Percentiles rank a stretch among this genome's conserved stretches.
Conservation (phyloP, 495 filamentous ascomycete genomes). For the Neohortaea acidophila region DNA sequence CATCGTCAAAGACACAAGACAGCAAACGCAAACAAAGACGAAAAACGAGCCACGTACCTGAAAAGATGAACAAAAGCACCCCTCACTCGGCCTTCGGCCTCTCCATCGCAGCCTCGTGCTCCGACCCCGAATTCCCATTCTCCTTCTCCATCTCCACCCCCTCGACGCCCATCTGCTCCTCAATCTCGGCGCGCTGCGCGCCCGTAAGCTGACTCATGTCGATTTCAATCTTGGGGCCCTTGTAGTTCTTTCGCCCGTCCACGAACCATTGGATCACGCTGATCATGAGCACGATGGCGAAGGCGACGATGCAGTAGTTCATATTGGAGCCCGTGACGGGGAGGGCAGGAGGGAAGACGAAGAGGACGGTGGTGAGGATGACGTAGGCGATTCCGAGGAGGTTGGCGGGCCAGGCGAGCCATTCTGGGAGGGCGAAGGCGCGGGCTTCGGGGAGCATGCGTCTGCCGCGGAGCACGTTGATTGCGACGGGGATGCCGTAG, state of each 20-base stretch:
- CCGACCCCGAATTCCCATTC: no score
- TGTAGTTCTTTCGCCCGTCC: constrained; percentile 59
- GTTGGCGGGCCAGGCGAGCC: constrained; percentile 48
- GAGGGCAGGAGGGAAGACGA: constrained; percentile 56
- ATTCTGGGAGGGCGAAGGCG: constrained; percentile 42
- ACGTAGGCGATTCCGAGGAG: constrained; percentile 51
- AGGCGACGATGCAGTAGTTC: constrained; percentile 46
- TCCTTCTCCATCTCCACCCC: no score
- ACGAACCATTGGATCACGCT: constrained; percentile 52
- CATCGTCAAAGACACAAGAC: no score
- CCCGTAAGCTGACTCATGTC: no score
- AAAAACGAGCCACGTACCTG: no score
- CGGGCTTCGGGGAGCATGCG: constrained; percentile 45
- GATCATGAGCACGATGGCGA: constrained; percentile 51
- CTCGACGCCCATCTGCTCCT: no score
- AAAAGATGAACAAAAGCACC: no score
- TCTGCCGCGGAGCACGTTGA: constrained; percentile 51
- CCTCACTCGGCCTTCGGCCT: no score
- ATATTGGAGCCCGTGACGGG: constrained; percentile 55
- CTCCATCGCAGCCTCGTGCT: no score
- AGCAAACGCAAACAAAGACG: no score
- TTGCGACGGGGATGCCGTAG: constrained; percentile 56
- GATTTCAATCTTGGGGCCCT: constrained; percentile 34
- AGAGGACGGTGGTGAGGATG: constrained; percentile 54
- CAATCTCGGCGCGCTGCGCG: no score